phyloP scores from a whole-genome alignment of 148 eudicot genomes.

The Chenopodium album region DNA sequence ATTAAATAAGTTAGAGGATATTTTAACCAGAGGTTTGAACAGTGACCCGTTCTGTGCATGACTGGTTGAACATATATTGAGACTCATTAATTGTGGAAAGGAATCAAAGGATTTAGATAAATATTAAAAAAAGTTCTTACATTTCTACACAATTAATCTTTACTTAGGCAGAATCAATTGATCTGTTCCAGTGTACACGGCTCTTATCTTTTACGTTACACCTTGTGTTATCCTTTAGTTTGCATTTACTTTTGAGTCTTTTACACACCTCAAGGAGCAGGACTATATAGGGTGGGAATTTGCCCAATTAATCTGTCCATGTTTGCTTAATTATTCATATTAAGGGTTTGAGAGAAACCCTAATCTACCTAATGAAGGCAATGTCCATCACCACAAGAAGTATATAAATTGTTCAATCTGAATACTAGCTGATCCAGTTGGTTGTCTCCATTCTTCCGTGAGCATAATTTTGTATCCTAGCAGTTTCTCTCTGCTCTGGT shows the following conservation, averaged over 20 bases:
- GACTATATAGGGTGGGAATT: neutral
- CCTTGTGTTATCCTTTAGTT: neutral
- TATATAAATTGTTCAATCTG: neutral
- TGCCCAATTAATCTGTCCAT: neutral
- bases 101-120: no score
- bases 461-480: neutral
- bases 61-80: neutral
- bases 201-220: neutral
- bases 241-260: no score
- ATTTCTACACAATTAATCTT: neutral
- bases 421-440: neutral
- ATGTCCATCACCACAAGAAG: neutral
- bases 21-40: neutral
- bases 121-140: neutral
- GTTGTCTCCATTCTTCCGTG: neutral
- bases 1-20: neutral
- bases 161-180: neutral
- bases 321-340: neutral
- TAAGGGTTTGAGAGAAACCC: neutral
- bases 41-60: neutral
- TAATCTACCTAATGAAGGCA: neutral
- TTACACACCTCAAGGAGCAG: no score
- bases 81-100: no score
- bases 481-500: neutral
- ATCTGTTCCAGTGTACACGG: neutral